Percentiles rank a stretch among this genome's conserved stretches.
Evolutionary conservation across 208 protist species (phyloP).

Genomic region (Leishmania lainsoni): DNA sequence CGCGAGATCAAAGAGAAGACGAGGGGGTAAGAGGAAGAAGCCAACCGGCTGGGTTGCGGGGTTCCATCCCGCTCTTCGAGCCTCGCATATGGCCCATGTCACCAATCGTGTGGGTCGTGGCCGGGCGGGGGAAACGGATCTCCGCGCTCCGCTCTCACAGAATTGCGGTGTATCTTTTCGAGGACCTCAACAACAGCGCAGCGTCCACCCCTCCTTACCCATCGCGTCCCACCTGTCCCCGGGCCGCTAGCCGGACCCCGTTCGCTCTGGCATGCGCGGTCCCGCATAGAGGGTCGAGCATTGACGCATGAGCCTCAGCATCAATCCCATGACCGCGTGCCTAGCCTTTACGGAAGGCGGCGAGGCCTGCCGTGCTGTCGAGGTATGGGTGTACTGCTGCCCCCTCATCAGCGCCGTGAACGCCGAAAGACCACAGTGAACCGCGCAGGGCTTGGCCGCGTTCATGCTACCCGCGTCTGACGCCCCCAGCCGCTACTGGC

Average conservation of each 20-base stretch:
- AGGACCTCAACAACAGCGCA: background rate
- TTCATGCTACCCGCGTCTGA: background rate
- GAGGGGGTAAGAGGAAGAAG: background rate
- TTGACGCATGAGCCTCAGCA: background rate
- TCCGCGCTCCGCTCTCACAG: background rate
- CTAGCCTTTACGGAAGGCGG: slow-evolving; percentile 1
- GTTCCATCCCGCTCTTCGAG: background rate
- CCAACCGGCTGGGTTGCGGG: background rate
- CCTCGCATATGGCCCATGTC: background rate
- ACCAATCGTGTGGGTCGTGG: background rate
- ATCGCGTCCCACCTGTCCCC: background rate
- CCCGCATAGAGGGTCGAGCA: background rate
- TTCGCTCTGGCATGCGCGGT: background rate
- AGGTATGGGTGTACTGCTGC: no score
- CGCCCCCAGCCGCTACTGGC: no score
- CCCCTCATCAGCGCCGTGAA: background rate
- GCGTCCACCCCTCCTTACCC: background rate
- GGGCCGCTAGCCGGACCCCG: background rate
- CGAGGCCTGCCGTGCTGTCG: background rate
- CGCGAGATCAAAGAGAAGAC: background rate
- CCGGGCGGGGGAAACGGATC: background rate
- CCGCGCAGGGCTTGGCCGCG: background rate
- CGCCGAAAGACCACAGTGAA: background rate
- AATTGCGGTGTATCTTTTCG: background rate
- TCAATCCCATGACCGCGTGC: background rate